Evolutionary conservation across 768 basidiomycete genomes (phyloP), one percentile per base, ranked within the genome.

Genomic region (Pleurotus eryngii): DNA sequence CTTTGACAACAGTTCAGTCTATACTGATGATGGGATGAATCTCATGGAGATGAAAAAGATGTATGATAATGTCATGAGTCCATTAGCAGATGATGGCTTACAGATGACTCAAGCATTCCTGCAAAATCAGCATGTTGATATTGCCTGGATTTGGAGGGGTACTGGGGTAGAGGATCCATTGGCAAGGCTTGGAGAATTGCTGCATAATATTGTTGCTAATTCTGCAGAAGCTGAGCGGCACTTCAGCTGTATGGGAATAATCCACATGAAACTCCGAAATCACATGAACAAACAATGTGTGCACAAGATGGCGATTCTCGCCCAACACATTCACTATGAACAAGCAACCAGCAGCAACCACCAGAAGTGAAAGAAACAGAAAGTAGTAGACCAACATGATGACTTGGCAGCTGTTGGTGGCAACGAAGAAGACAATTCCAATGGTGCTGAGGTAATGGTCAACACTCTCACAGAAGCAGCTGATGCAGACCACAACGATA

Each of bases 151-250:
- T 8, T 57, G 46, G 53, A 50, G 26, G 5, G 39, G 42, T 18
- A 56, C 49, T 39, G 49, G 40, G 15, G 35, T 48, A 20, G 20
- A 30, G 20, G 39, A 49, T 8, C 51, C 53, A 45, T 60, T 69
- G 26, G 57, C 65, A 9, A 59, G 59, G 24, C 55, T 72, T 11
- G 69, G 67, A 5, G 65, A 69, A 30, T 60, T 53, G 40, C 57
- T 70, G 35, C 63, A 69, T 27, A 63, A 55, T 39, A 59, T 71
- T 20, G 55, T 65, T 20, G 55, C 67, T 6, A 72, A 71, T 54
- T 70, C 71, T 7, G 67, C 68, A 11, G 64, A 62, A 26, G 59
- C 55, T 24, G 70, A 72, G 57, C 63, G 67, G 20, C 24, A 65
- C 26, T 70, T 69, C 58, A 71, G 68, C 57, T 35, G 30, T 4